A percentile compares a stretch with the other conserved stretches of the same genome.
Evolutionary conservation across 805 yeast genomes (phyloP).

Genomic region (Candida coleopterorum): DNA sequence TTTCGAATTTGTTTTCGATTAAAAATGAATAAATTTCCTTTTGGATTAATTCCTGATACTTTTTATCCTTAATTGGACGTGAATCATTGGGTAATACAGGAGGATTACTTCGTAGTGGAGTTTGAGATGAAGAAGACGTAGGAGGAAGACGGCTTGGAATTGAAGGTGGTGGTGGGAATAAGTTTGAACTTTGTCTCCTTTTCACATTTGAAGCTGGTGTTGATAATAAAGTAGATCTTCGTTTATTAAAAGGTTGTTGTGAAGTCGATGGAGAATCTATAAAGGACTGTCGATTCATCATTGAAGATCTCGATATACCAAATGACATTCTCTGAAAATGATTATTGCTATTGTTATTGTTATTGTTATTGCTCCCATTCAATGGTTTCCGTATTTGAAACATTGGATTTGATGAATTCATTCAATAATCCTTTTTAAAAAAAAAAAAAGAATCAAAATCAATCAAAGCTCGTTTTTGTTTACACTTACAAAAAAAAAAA

Average conservation of each 20-base stretch:
- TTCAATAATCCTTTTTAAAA: too few species aligned
- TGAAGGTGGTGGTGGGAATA: background rate
- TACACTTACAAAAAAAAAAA: background rate
- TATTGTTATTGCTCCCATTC: constrained; percentile 2
- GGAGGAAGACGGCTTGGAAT: constrained; percentile 4
- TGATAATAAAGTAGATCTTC: constrained; percentile 23
- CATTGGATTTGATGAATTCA: background rate
- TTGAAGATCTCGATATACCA: background rate
- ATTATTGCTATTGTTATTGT: background rate
- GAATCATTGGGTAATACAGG: constrained; percentile 57
- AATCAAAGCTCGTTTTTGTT: too few species aligned
- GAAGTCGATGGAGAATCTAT: constrained; percentile 2
- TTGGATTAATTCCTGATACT: constrained; percentile 60
- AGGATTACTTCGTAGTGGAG: constrained; percentile 6
- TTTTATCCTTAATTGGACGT: constrained; percentile 72
- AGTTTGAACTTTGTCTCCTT: constrained; percentile 17
- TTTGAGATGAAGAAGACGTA: constrained; percentile 9
- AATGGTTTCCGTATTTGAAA: background rate
- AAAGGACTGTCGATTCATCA: constrained; percentile 3
- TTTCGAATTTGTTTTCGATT: constrained; percentile 59
- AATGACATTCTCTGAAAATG: constrained; percentile 4
- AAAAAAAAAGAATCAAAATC: background rate
- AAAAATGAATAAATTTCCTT: constrained; percentile 66
- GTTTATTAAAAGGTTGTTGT: constrained; percentile 11
- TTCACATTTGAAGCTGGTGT: constrained; percentile 31